phyloP scores from a whole-genome alignment of 495 filamentous ascomycete species.

The Penicillium cataractarum region DNA sequence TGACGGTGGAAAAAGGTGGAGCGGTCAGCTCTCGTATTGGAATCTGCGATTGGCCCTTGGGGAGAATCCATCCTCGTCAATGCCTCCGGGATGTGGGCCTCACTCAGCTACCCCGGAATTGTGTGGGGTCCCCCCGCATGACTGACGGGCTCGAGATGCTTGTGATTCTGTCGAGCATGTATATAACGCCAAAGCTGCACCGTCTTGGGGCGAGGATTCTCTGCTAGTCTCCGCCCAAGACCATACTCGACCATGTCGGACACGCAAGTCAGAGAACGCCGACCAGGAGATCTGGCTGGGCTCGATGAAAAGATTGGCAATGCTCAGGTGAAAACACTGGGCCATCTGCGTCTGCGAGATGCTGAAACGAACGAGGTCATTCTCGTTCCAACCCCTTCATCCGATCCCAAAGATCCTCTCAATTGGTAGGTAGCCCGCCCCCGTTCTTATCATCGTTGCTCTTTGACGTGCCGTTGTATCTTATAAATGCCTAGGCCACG shows the following conservation, averaged over 20 bases:
- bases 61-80: neutral
- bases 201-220: neutral
- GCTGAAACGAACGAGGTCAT: conserved; percentile 46
- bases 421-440: conserved; percentile 39
- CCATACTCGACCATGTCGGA: neutral
- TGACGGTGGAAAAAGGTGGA: neutral
- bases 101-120: conserved; percentile 3
- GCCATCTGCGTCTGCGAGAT: conserved; percentile 53
- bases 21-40: neutral
- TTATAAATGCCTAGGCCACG: conserved; percentile 40
- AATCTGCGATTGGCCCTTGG: neutral
- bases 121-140: neutral
- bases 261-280: neutral
- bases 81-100: conserved; percentile 6
- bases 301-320: neutral
- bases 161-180: neutral
- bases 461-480: conserved; percentile 29
- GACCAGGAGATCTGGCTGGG: neutral
- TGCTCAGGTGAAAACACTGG: conserved; percentile 31
- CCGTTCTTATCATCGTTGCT: conserved; percentile 1
- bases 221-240: neutral
- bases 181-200: neutral
- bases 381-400: conserved; percentile 31
- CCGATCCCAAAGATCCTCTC: conserved; percentile 36
- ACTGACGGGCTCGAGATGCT: neutral